Conservation (phyloP, 805 yeast genomes). For the Kluyveromyces aestuarii region DNA sequence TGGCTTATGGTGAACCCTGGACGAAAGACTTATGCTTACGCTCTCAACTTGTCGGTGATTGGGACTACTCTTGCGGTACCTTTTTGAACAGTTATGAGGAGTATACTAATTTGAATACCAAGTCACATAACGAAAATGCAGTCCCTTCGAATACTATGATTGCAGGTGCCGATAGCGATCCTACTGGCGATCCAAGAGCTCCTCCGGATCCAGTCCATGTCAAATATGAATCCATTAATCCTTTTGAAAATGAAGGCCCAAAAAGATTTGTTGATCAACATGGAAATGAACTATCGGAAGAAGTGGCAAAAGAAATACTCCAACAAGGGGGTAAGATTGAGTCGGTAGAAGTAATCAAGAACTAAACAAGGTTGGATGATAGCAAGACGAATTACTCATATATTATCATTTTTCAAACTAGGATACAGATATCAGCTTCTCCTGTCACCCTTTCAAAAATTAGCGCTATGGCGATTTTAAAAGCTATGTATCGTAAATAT, state of each 20-base stretch:
- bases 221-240: slow-evolving; percentile 10
- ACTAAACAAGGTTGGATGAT: background rate
- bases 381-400: background rate
- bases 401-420: too few species aligned
- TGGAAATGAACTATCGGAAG: slow-evolving; percentile 31
- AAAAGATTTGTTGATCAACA: slow-evolving; percentile 30
- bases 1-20: slow-evolving; percentile 78
- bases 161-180: slow-evolving; percentile 6
- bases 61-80: slow-evolving; percentile 84
- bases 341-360: background rate
- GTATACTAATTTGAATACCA: slow-evolving; percentile 11
- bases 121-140: background rate
- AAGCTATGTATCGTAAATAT: background rate
- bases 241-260: slow-evolving; percentile 19
- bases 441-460: background rate
- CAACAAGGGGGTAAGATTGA: slow-evolving; percentile 15
- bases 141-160: slow-evolving; percentile 5
- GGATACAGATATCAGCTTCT: background rate
- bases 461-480: background rate
- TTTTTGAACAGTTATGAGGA: slow-evolving; percentile 33
- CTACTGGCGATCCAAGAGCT: slow-evolving; percentile 3
- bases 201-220: slow-evolving; percentile 1
- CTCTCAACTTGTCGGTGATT: slow-evolving; percentile 47
- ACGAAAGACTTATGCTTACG: slow-evolving; percentile 55
- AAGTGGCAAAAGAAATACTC: slow-evolving; percentile 21